Conservation (phyloP, 768 basidiomycete species). For the Mycena albidolilacea region DNA sequence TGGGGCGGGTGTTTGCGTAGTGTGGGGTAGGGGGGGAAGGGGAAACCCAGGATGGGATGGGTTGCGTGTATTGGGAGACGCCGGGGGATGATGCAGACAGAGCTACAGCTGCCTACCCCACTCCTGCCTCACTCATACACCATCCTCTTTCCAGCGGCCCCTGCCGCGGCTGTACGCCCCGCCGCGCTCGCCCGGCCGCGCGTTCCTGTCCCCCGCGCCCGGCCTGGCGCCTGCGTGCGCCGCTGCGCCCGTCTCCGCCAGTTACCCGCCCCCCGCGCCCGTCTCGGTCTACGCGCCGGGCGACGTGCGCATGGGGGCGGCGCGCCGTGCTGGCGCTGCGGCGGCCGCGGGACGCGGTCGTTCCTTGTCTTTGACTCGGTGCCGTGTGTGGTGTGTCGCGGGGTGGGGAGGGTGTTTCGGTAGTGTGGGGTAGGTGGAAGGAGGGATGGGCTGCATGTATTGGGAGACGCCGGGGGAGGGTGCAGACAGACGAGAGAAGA, state of each 20-base stretch:
- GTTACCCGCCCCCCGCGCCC: background rate
- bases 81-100: too few relatives aligned
- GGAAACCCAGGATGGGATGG: too few relatives aligned
- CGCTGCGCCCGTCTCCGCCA: background rate
- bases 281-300: constrained; percentile 67
- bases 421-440: background rate
- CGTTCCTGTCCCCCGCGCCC: background rate
- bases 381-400: constrained; percentile 72
- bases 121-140: too few relatives aligned
- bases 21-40: background rate
- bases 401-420: constrained; percentile 67
- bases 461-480: too few relatives aligned
- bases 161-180: constrained; percentile 45
- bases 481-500: too few relatives aligned
- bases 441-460: background rate
- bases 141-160: constrained; percentile 59
- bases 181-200: constrained; percentile 19
- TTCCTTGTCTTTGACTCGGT: constrained; percentile 69
- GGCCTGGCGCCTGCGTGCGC: background rate
- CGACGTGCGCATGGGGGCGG: constrained; percentile 83
- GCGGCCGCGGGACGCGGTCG: constrained; percentile 67
- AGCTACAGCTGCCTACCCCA: too few relatives aligned
- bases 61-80: too few relatives aligned
- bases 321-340: constrained; percentile 73
- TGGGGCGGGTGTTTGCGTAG: constrained; percentile 63